Evolutionary conservation across 441 rosid genomes (phyloP), one percentile per base, ranked within the genome.

Genomic region (California macrophylla): DNA sequence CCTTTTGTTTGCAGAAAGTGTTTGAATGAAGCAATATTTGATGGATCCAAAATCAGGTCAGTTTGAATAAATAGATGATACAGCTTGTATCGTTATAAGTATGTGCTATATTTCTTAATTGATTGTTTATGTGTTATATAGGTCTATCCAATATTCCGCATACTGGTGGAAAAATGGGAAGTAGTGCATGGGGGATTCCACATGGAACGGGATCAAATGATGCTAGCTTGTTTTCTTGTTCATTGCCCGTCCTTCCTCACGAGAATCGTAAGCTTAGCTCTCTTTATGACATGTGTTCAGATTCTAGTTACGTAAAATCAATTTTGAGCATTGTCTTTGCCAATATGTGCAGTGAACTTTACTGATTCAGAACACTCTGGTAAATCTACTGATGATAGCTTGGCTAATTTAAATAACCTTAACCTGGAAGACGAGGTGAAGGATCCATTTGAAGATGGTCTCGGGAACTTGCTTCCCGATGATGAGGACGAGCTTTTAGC

Each of bases 401-500:
- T 87, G 30, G 82, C 87, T 29, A 80, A 67, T 62, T 71, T 77
- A 67, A 75, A 73, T 67, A 79, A 82, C 73, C 65, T 76, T 70
- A 75, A 25, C 70, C 30, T 69, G 29, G 86, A 84, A 30, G 78
- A 79, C 81, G 87, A 82, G 32, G 82, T 66, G 70, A 79, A 74
- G 12, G 89, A 86, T 75, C 84, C 82, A 70, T 78, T 80, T 47
- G 84, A 85, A 75, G 90, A 78, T 73, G 68, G 71, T 71, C 74
- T 86, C 32, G 90, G 89, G 12, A 76, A 62, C 64, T 71, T 91
- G 74, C 89, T 91, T 18, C 93, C 97, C 5, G 88, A 83, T 30
- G 87, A 89, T 74, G 97, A 95, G 61, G 85, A 87, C 4, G 94
- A 88, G 69, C 95, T 91, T 61, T 85, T 91, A 74, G 90, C 90